These are phyloP conservation scores for Volvariella surrecta DNA, from an alignment of 1,284 basidiomycete species.

Conservation along the genomic window DNA sequence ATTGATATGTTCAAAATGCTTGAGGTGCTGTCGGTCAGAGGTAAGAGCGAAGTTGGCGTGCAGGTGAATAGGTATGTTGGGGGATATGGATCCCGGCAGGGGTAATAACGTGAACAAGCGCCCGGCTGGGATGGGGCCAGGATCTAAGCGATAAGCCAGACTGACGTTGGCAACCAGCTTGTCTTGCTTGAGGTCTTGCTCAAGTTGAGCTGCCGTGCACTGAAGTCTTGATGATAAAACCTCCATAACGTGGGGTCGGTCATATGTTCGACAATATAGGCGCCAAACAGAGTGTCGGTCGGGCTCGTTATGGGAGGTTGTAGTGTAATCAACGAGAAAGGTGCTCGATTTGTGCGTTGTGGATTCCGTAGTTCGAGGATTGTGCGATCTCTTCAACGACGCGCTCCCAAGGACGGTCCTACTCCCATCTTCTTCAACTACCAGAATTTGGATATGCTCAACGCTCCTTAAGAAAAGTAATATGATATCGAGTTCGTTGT, in stretches of 20 bases:
- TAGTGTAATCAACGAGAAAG: too few species aligned
- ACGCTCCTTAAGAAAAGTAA: conserved; percentile 38
- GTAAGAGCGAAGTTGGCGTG: conserved; percentile 40
- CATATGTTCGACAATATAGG: too few species aligned
- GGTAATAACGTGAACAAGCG: conserved; percentile 36
- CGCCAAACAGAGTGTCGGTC: too few species aligned
- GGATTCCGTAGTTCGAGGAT: too few species aligned
- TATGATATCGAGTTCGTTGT: conserved; percentile 30
- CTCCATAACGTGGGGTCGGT: too few species aligned
- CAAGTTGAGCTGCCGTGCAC: neutral
- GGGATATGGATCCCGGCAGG: conserved; percentile 25
- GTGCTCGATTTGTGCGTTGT: too few species aligned
- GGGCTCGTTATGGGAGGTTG: too few species aligned
- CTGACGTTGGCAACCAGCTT: conserved; percentile 31
- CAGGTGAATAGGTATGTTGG: conserved; percentile 35
- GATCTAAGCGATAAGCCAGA: conserved; percentile 24
- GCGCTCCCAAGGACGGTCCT: neutral
- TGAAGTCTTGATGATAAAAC: too few species aligned
- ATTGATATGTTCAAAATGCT: neutral
- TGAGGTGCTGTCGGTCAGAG: conserved; percentile 35
- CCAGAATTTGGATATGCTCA: conserved; percentile 26
- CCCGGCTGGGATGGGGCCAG: conserved; percentile 16
- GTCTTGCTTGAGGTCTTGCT: conserved; percentile 21
- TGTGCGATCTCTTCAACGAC: too few species aligned
- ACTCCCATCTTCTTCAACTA: conserved; percentile 18